Base-by-base conservation (phyloP, 495 filamentous ascomycete species). In the Bacidia gigantensis region DNA sequence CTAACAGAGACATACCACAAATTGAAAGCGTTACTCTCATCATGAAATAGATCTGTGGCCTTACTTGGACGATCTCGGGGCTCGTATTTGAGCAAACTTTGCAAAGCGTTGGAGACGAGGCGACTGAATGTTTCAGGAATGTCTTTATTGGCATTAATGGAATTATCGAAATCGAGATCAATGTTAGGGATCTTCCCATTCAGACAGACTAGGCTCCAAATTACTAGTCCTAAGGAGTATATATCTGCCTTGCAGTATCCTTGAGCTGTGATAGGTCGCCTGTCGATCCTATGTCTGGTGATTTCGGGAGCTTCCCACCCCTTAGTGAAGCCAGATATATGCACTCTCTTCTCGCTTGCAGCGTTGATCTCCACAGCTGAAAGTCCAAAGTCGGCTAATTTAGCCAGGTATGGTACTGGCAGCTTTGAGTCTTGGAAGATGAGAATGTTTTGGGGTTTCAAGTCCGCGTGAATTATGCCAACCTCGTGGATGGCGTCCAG, bases 391-490 rank as follows among this genome's bases (percentile, higher is more conserved):
- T 46, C 43, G 22, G 43, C 21, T 23, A 46, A 46, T 23, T 46
- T 46, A 46, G 43, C 43, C 17, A 46, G 12, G 21, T n/a, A n/a
- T n/a, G n/a, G n/a, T n/a, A 46, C 43, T 17, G 12, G 14, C 22
- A 11, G 1, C 2, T 10, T 23, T 11, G 21, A 23, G 21, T 17
- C 1, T n/a, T 23, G 14, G 9, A n/a, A 46, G 23, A 46, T 46
- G n/a, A 46, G 22, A 10, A 46, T 46, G 22, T 46, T 46, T 12
- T 23, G n/a, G 12, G 43, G 43, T 46, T 46, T 46, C n/a, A 46
- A 23, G 9, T 46, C 43, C 21, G 14, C 43, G 43, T 46, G 43
- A 18, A 46, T 23, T 10, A 46, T 17, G 12, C 43, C 43, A 10
- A 21, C 43, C 12, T 23, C n/a, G 21, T 46, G 43, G 22, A 46